phyloP scores from a whole-genome alignment of 331 rosid genomes.

The Malus hybrid region DNA sequence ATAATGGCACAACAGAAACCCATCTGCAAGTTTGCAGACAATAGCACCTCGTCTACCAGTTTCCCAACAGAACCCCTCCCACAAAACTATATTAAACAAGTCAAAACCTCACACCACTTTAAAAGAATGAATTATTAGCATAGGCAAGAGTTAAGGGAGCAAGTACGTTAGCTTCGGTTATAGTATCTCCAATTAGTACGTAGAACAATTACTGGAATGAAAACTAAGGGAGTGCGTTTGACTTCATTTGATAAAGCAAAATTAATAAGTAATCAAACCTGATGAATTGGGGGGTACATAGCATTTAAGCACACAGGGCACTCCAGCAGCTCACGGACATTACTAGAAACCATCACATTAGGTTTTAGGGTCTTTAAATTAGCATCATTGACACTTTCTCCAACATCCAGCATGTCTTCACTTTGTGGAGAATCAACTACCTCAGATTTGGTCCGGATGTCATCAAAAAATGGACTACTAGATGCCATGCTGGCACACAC shows the following conservation, averaged over 20 bases:
- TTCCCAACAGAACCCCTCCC: not conserved
- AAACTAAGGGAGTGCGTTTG: not conserved
- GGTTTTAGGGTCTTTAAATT: constrained; percentile 41
- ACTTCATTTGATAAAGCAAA: not conserved
- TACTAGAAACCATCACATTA: constrained; percentile 57
- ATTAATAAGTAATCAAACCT: constrained; percentile 37
- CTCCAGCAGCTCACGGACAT: constrained; percentile 88
- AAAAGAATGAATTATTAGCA: not conserved
- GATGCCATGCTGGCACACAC: constrained; percentile 45
- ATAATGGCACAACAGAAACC: not conserved
- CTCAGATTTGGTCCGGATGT: constrained; percentile 57
- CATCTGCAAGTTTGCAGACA: not conserved
- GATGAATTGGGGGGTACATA: constrained; percentile 96
- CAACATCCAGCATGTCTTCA: constrained; percentile 53
- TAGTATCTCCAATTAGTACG: not conserved
- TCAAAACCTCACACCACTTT: not conserved
- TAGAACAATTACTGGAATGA: not conserved
- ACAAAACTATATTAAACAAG: not conserved
- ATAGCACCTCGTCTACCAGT: not conserved
- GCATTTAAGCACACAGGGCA: constrained; percentile 94
- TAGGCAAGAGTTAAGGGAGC: not conserved
- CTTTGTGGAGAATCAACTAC: constrained; percentile 72
- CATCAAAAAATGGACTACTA: constrained; percentile 61
- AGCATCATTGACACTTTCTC: constrained; percentile 55
- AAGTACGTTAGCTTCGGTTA: not conserved